A percentile compares a stretch with the other conserved stretches of the same genome.
phyloP scores from a whole-genome alignment of 495 filamentous ascomycete species.

The Podospora didyma region DNA sequence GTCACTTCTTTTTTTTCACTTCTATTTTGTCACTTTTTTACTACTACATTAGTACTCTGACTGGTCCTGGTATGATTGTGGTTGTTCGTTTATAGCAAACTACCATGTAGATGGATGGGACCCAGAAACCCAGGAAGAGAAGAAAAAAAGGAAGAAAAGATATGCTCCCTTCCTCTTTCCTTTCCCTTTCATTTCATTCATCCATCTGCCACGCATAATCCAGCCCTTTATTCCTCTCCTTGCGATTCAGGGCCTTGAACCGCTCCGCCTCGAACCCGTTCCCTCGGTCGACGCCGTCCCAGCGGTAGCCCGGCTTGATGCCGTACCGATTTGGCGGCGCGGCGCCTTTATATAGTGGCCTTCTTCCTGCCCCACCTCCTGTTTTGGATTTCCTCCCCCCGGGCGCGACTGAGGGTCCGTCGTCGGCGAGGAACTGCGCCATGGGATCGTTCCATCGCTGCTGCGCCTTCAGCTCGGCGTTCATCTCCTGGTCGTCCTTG shows the following conservation, averaged over 20 bases:
- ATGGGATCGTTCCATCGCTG: conserved; percentile 94
- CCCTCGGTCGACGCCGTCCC: conserved; percentile 95
- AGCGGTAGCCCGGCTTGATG: conserved; percentile 84
- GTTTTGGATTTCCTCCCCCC: conserved; percentile 34
- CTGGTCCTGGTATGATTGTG: too few relatives aligned
- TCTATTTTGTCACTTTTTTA: too few relatives aligned
- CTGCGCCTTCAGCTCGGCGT: conserved; percentile 69
- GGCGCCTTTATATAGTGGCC: conserved; percentile 73
- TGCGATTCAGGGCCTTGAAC: conserved; percentile 80
- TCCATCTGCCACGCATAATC: conserved; percentile 97
- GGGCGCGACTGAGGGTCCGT: neutral
- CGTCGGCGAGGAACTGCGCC: conserved; percentile 59
- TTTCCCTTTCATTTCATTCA: too few relatives aligned
- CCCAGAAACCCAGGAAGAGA: neutral
- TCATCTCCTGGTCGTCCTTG: conserved; percentile 78
- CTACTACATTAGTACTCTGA: too few relatives aligned
- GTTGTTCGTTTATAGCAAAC: neutral
- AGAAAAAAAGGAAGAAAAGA: neutral
- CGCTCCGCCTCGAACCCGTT: conserved; percentile 95
- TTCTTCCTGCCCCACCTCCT: conserved; percentile 45
- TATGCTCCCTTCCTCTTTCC: too few relatives aligned
- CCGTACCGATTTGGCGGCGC: conserved; percentile 90
- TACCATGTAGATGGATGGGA: too few relatives aligned
- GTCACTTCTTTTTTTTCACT: too few relatives aligned
- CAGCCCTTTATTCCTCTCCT: conserved; percentile 66